Evolutionary conservation across 139 green algal genomes (phyloP).

Genomic region (Picochlorum sp.): DNA sequence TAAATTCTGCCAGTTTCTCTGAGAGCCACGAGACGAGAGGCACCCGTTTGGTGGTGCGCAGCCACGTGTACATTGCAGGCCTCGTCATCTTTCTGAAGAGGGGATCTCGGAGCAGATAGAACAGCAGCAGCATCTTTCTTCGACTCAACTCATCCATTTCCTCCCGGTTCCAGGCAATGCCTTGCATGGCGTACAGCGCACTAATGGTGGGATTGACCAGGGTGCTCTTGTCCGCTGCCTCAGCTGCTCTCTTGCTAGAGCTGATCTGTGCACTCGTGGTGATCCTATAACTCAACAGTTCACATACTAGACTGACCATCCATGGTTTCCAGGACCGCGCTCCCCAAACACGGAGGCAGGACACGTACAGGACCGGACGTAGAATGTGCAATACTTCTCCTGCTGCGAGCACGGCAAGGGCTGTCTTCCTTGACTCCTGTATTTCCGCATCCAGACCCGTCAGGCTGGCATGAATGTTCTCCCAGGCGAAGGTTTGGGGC

Average conservation of each 20-base stretch:
- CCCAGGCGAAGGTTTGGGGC: not conserved
- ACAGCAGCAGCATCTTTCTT: constrained; percentile 7
- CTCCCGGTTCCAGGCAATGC: constrained; percentile 7
- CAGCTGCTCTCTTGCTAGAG: constrained; percentile 1
- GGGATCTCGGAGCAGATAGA: constrained; percentile 10
- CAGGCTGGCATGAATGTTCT: not conserved
- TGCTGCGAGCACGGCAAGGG: constrained; percentile 36
- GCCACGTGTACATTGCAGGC: not conserved
- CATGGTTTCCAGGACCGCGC: constrained; percentile 48
- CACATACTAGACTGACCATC: constrained; percentile 37
- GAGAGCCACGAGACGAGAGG: constrained; percentile 1
- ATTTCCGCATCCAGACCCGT: not conserved
- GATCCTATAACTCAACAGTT: constrained; percentile 32
- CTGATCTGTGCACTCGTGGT: not conserved
- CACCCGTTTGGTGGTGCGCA: not conserved
- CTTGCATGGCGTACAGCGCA: constrained; percentile 20
- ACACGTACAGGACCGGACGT: constrained; percentile 60
- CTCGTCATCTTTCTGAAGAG: constrained; percentile 10
- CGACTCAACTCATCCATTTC: constrained; percentile 14
- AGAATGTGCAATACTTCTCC: constrained; percentile 62
- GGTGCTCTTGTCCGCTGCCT: constrained; percentile 2
- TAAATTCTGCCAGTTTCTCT: constrained; percentile 2
- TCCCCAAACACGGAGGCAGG: constrained; percentile 43
- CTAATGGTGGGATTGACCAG: constrained; percentile 3
- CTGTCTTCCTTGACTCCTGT: constrained; percentile 11